A percentile compares a stretch with the other conserved stretches of the same genome.
Evolutionary conservation across 768 basidiomycete genomes (phyloP).

Genomic region (Tricholoma saponaceum): DNA sequence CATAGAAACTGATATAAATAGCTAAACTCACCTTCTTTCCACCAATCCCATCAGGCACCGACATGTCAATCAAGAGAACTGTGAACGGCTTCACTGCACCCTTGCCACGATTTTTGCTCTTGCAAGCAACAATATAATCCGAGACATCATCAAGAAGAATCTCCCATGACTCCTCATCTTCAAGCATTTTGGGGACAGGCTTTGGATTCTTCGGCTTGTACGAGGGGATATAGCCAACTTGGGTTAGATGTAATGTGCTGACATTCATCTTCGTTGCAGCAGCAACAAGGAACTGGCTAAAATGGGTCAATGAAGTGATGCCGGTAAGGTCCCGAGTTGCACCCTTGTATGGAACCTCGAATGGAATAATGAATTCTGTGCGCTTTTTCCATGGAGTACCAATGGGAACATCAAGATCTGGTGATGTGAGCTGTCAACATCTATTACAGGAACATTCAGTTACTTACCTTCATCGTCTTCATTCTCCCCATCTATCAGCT

Average conservation of each 20-base stretch:
- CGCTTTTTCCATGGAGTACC: neutral
- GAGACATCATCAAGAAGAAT: constrained; percentile 4
- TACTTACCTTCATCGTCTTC: no score
- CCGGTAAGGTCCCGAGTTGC: neutral
- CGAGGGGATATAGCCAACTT: constrained; percentile 8
- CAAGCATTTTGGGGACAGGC: constrained; percentile 14
- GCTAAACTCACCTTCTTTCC: constrained; percentile 4
- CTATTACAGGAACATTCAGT: no score
- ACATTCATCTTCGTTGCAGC: neutral
- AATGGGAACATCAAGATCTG: neutral
- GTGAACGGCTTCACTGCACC: constrained; percentile 4
- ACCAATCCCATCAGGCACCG: neutral
- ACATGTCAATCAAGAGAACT: constrained; percentile 3
- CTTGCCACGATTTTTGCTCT: constrained; percentile 5
- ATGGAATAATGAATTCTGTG: neutral
- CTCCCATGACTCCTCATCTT: no score
- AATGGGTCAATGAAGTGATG: neutral
- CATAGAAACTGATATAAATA: neutral
- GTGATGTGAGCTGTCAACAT: no score
- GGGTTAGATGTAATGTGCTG: neutral
- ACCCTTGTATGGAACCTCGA: no score
- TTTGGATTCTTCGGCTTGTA: constrained; percentile 13
- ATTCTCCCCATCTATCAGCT: no score
- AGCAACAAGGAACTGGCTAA: neutral
- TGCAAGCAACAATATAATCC: neutral